Base-by-base conservation (phyloP, 768 basidiomycete genomes). In the Trametes elegans region DNA sequence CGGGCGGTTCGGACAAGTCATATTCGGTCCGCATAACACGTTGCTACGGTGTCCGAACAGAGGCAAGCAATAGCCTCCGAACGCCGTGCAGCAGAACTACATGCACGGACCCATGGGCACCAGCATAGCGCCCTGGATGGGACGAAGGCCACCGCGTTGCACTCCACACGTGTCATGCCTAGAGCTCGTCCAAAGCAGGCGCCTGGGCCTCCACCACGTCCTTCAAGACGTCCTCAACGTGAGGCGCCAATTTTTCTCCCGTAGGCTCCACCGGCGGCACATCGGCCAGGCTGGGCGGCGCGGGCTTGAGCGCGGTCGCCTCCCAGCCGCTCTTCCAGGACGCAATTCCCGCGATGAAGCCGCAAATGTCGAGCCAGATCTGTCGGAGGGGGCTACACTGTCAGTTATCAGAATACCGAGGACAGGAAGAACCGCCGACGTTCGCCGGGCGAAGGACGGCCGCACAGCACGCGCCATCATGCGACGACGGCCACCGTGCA, bases 281-380 rank as follows among this genome's bases (percentile, higher is more conserved):
- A 7, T 55, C 56, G 6, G 52, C 31, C 5, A 41, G 41, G 35
- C 23, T 45, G n/a, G n/a, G n/a, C n/a, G 56, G 28, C 19, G 62
- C 29, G 7, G 58, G 57, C 27, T 77, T 77, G 49, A 79, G 69
- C 27, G 83, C 78, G 14, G 85, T 87, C 2, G 87, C 85, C 53
- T 77, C 82, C 88, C 88, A 90, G 3, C 86, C 86, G 32, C 78
- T 80, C 62, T 83, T 72, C 71, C 88, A 87, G 3, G 85, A 79
- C 5, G 80, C 77, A 1, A 85, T 59, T 10, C 77, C 84, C 18
- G 84, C 83, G 27, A 76, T 58, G 24, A 78, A 66, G 19, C 74
- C 74, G 19, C 80, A 72, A 16, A 77, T 19, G 32, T 68, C 68
- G 18, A 75, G 68, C 72, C 73, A 74, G 26, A 69, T 62, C 76